phyloP scores from a whole-genome alignment of 768 basidiomycete genomes.

The Hebeloma cylindrosporum region DNA sequence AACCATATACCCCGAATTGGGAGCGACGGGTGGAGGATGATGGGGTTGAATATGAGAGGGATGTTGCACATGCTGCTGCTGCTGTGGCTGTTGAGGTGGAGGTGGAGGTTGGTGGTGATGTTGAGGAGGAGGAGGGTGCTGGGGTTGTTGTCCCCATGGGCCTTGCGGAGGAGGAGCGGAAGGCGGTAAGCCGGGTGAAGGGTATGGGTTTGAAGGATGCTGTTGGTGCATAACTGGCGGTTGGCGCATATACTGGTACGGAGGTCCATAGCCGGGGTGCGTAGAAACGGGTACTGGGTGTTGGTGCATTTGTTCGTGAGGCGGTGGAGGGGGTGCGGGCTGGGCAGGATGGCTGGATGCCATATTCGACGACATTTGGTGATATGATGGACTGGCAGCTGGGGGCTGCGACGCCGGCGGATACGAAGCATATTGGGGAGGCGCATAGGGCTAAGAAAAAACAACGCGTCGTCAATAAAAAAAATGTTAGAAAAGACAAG shows the following conservation, averaged over 20 bases:
- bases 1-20: too few relatives aligned
- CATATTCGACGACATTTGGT: constrained; percentile 27
- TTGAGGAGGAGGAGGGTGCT: constrained; percentile 31
- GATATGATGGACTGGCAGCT: constrained; percentile 32
- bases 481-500: constrained; percentile 1
- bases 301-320: constrained; percentile 44
- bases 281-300: constrained; percentile 36
- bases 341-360: constrained; percentile 28
- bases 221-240: constrained; percentile 32
- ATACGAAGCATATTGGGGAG: constrained; percentile 44
- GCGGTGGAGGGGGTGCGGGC: constrained; percentile 24
- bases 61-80: constrained; percentile 16
- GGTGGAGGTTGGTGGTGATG: constrained; percentile 31
- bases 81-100: constrained; percentile 22
- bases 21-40: constrained; percentile 24
- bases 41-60: constrained; percentile 21
- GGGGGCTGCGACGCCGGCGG: constrained; percentile 31
- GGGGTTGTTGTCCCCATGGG: constrained; percentile 37
- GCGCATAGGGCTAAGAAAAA: constrained; percentile 35
- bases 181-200: constrained; percentile 42
- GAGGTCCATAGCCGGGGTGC: constrained; percentile 34
- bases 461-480: constrained; percentile 12
- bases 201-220: constrained; percentile 43
- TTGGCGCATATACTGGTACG: constrained; percentile 31
- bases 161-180: constrained; percentile 41